phyloP scores from a whole-genome alignment of 2,329 filamentous ascomycete species.

The Xylaria polymorpha region DNA sequence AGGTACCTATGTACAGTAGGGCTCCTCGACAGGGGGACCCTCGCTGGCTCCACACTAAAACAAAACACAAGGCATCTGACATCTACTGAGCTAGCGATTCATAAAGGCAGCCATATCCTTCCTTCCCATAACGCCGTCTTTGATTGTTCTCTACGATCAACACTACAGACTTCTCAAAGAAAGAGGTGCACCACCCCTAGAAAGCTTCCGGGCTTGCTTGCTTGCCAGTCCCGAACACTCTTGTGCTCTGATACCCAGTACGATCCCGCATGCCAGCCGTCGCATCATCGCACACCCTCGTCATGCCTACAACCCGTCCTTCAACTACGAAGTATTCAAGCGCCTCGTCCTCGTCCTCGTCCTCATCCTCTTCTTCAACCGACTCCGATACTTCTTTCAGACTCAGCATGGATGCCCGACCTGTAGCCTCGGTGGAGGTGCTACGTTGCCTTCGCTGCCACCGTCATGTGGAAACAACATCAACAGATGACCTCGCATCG shows the following conservation, averaged over 20 bases:
- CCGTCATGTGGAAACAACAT: constrained; percentile 70
- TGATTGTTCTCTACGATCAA: constrained; percentile 20
- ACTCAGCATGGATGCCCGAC: constrained; percentile 61
- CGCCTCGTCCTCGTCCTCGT: constrained; percentile 53
- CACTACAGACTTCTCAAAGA: constrained; percentile 12
- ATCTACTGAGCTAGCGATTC: constrained; percentile 16
- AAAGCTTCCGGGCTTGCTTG: constrained; percentile 4
- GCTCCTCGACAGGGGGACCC: constrained; percentile 22
- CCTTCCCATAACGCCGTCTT: constrained; percentile 12
- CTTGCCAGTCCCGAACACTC: background rate
- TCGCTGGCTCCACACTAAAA: constrained; percentile 6
- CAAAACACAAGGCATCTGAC: constrained; percentile 30
- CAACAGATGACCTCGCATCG: constrained; percentile 67
- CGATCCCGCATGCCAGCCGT: constrained; percentile 9
- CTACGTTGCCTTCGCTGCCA: constrained; percentile 66
- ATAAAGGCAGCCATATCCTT: constrained; percentile 36
- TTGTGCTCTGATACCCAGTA: background rate
- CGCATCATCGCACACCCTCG: constrained; percentile 27
- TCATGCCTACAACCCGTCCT: constrained; percentile 51
- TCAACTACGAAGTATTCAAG: constrained; percentile 53
- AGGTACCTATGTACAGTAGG: constrained; percentile 1
- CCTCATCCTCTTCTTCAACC: constrained; percentile 54
- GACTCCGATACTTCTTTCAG: constrained; percentile 58
- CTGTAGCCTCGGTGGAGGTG: constrained; percentile 66
- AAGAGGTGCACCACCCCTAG: background rate